Conservation (phyloP, 73 alveolate species). For the Paramecium pentaurelia region DNA sequence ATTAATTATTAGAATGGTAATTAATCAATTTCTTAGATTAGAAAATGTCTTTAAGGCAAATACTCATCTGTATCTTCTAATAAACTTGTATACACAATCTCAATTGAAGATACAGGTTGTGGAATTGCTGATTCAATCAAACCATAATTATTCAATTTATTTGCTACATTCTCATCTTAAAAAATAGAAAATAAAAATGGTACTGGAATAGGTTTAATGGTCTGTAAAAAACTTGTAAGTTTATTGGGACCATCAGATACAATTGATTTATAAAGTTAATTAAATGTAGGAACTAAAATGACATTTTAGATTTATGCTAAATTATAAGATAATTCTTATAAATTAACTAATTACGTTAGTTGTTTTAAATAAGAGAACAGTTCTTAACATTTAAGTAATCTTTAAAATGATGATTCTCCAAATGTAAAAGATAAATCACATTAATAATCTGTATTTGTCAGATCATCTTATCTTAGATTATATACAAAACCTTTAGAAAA, state of each 20-base stretch:
- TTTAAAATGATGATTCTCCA: background rate
- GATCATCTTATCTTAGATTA: conserved; percentile 3
- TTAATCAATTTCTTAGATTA: background rate
- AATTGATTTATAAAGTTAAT: conserved; percentile 40
- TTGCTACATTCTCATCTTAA: conserved; percentile 33
- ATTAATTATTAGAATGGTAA: background rate
- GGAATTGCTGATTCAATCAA: conserved; percentile 46
- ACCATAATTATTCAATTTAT: conserved; percentile 50
- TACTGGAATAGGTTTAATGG: conserved; percentile 57
- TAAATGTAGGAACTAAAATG: conserved; percentile 26
- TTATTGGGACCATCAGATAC: conserved; percentile 45
- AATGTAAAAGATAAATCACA: background rate
- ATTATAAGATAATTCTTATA: background rate
- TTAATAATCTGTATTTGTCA: background rate
- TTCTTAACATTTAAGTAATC: background rate
- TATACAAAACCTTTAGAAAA: background rate
- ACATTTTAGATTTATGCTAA: conserved; percentile 22
- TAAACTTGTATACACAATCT: background rate
- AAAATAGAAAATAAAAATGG: conserved; percentile 50
- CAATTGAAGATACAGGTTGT: conserved; percentile 58
- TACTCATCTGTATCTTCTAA: background rate
- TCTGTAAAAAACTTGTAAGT: conserved; percentile 48
- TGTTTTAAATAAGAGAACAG: background rate
- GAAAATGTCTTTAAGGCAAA: background rate
- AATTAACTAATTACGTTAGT: background rate